Evolutionary conservation across 2,329 filamentous ascomycete species (phyloP).

Genomic region (Aspergillus pseudoglaucus): DNA sequence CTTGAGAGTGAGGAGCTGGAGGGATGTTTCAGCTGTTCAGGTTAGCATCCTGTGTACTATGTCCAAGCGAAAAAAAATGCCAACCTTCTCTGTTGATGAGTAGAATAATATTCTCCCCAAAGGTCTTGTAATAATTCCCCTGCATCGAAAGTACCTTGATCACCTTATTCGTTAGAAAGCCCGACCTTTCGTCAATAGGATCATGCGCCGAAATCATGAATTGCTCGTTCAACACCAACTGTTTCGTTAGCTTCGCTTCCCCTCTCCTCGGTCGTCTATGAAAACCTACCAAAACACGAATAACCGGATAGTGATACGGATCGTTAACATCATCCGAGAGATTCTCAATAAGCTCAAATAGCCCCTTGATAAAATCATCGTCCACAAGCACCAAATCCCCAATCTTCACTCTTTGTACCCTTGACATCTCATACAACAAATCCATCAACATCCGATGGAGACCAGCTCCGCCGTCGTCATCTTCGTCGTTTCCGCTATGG

Average conservation of each 20-base stretch:
- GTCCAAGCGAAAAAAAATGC: not conserved
- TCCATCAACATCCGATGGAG: constrained; percentile 79
- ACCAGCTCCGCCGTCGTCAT: constrained; percentile 39
- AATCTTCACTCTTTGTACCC: constrained; percentile 72
- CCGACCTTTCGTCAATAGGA: constrained; percentile 35
- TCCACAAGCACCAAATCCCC: constrained; percentile 67
- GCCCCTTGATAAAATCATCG: constrained; percentile 74
- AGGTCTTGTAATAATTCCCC: constrained; percentile 79
- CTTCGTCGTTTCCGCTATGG: constrained; percentile 28
- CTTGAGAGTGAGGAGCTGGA: constrained; percentile 94
- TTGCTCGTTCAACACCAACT: constrained; percentile 96
- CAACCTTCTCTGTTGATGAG: constrained; percentile 81
- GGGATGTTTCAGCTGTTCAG: constrained; percentile 66
- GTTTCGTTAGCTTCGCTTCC: constrained; percentile 2
- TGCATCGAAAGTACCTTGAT: constrained; percentile 82
- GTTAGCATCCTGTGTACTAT: constrained; percentile 7
- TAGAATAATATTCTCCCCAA: constrained; percentile 95
- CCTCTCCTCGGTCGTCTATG: not conserved
- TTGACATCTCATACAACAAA: constrained; percentile 91
- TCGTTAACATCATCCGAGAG: constrained; percentile 81
- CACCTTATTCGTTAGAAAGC: constrained; percentile 77
- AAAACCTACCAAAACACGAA: constrained; percentile 72
- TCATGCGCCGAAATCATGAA: constrained; percentile 77
- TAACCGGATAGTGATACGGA: constrained; percentile 92
- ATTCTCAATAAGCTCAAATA: constrained; percentile 83